Evolutionary conservation across 257 asterid genomes (phyloP), one percentile per base, ranked within the genome.

Genomic region (Ajuga chamaepitys): DNA sequence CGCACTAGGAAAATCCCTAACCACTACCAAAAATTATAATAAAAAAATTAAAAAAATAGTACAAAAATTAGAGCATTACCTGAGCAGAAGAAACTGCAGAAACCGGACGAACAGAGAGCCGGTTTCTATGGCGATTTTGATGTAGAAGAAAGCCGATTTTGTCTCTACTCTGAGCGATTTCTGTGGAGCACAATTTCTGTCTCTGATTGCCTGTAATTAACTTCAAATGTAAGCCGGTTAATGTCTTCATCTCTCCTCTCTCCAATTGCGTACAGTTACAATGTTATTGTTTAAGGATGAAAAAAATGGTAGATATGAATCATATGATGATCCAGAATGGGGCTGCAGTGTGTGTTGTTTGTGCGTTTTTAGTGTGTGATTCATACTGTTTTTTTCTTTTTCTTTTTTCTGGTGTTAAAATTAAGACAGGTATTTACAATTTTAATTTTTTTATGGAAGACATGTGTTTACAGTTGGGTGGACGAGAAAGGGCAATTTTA

Each of bases 161-260:
- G 9, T 70, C 66, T 16, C 71, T 74, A 11, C 17, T 59, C 34
- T 9, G 66, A 44, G 70, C 50, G 70, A 63, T 56, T 34, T 54
- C 64, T 38, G 37, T 64, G 7, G 62, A 41, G 51, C 62, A 52
- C 55, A 24, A 71, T 34, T 76, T 80, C 46, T 55, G 58, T 32
- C 56, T 78, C 13, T 62, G 66, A 14, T 74, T 75, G 74, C 71
- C 78, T 20, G 72, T 35, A 20, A 41, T 62, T 21, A 80, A 35
- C 70, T 74, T 83, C 70, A 71, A 41, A 24, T 58, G 74, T 1
- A 88, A 68, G 52, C 74, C 79, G 30, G 73, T 66, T 38, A 89
- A 68, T 17, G 85, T 47, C 70, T 82, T 75, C 97, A 89, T 89
- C 30, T 35, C 74, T 34, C 56, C 63, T 53, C 32, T 9, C 40